Evolutionary conservation across 805 yeast species (phyloP).

Genomic region (Blastobotrys peoriensis): DNA sequence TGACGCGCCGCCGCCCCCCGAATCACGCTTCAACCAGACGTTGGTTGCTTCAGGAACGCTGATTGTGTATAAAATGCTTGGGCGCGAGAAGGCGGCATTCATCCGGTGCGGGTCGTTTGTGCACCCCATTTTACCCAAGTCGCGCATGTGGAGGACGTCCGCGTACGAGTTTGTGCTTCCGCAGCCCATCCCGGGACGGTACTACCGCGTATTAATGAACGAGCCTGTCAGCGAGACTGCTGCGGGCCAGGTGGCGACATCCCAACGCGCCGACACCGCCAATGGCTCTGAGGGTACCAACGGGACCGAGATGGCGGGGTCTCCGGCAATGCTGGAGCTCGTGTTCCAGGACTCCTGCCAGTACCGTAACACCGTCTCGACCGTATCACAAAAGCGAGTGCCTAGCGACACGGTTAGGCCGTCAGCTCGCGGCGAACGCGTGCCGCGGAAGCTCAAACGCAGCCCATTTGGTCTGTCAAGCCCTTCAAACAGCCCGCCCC

Average conservation of each 20-base stretch:
- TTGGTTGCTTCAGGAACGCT: conserved; percentile 56
- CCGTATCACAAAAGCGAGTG: too few species aligned
- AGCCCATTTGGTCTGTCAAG: background rate
- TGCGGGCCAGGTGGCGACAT: conserved; percentile 6
- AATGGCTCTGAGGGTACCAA: too few species aligned
- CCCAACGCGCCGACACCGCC: conserved; percentile 2
- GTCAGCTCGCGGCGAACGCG: background rate
- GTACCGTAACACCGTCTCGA: conserved; percentile 10
- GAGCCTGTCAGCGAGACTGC: conserved; percentile 17
- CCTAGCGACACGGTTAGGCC: background rate
- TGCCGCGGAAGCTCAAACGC: background rate
- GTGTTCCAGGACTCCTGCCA: conserved; percentile 15
- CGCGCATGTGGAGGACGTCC: conserved; percentile 49
- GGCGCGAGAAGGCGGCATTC: conserved; percentile 48
- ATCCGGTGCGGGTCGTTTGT: conserved; percentile 63
- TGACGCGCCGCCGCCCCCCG: conserved; percentile 15
- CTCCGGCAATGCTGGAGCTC: conserved; percentile 9
- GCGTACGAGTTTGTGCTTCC: conserved; percentile 51
- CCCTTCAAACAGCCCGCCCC: background rate
- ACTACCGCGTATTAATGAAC: conserved; percentile 47
- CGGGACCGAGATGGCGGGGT: conserved; percentile 1
- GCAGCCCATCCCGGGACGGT: conserved; percentile 67
- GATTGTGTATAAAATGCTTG: conserved; percentile 53
- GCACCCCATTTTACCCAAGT: conserved; percentile 65
- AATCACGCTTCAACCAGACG: conserved; percentile 10